Evolutionary conservation across 1,284 basidiomycete species (phyloP), one percentile per base, ranked within the genome.

Genomic region (Cutaneotrichosporon sp.): DNA sequence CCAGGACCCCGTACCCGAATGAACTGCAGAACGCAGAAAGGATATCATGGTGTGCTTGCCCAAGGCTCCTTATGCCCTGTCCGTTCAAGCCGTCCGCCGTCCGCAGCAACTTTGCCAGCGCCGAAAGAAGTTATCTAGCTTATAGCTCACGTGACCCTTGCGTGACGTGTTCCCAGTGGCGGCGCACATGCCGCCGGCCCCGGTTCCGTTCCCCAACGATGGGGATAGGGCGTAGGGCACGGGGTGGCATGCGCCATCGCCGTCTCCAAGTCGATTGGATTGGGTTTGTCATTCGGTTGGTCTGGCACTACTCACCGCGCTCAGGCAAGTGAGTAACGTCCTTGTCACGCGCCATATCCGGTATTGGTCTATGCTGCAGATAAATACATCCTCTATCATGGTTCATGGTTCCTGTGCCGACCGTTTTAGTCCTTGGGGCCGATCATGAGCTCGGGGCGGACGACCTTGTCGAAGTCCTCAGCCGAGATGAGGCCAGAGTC

Each of bases 381-480:
- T 36, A 9, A 36, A 36, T 36, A 36, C 34, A 36, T 36, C 8
- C 34, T 36, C 34, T 36, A 36, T 36, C 11, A 8, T 36, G 11
- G 8, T 18, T 18, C 26, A 26, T 26, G 26, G 26, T 26, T 26
- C 26, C 26, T 26, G 26, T 26, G 26, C 3, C 2, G 26, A 26
- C 26, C 26, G 26, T 26, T 26, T 26, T 26, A 58, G 47, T 64
- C 59, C 21, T 53, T 42, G 63, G 63, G 63, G 53, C 53, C 63
- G 38, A 64, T 53, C 63, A 64, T 64, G 53, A 60, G 82, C 84
- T 99, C 95, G 59, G 97, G 97, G 68, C 92, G 87, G 69, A 99
- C 97, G 82, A 93, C 92, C 79, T 87, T 83, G 82, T 99, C 95
- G 81, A 99, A 99, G 80, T 97, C 92, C 79, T 97, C 92, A 4